Evolutionary conservation across 257 asterid species (phyloP).

Genomic region (Solanum dulcamara): DNA sequence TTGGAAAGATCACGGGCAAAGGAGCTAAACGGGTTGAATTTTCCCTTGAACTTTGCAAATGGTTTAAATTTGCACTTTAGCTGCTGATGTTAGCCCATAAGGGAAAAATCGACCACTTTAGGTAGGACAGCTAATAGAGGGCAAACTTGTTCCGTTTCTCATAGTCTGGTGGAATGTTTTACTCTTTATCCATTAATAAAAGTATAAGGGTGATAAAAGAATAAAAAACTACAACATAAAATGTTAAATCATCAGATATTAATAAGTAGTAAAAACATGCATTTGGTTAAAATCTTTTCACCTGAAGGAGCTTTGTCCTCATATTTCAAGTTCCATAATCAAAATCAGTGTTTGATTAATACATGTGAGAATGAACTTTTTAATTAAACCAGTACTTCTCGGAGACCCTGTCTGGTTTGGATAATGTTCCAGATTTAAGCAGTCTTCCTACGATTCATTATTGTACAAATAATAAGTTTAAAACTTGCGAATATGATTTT

Average conservation of each 20-base stretch:
- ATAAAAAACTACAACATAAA: not conserved
- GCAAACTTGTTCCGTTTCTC: not conserved
- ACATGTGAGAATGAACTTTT: not conserved
- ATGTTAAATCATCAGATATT: not conserved
- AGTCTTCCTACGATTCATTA: not conserved
- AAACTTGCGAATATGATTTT: not conserved
- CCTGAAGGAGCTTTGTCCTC: not conserved
- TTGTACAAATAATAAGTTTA: not conserved
- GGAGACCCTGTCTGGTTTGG: not conserved
- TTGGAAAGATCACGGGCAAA: not conserved
- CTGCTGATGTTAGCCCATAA: not conserved
- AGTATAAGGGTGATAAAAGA: not conserved
- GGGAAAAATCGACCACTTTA: not conserved
- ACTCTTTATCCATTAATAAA: not conserved
- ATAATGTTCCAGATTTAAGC: not conserved
- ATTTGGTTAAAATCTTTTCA: not conserved
- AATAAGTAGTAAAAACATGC: not conserved
- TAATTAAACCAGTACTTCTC: not conserved
- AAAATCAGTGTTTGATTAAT: not conserved
- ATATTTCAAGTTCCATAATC: not conserved
- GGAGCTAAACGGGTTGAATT: not conserved
- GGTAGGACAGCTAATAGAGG: not conserved
- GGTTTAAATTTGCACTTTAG: not conserved
- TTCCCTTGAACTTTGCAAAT: not conserved
- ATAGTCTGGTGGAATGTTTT: not conserved